Evolutionary conservation across 768 basidiomycete genomes (phyloP), one percentile per base, ranked within the genome.

Genomic region (Rhodotorula graminis): DNA sequence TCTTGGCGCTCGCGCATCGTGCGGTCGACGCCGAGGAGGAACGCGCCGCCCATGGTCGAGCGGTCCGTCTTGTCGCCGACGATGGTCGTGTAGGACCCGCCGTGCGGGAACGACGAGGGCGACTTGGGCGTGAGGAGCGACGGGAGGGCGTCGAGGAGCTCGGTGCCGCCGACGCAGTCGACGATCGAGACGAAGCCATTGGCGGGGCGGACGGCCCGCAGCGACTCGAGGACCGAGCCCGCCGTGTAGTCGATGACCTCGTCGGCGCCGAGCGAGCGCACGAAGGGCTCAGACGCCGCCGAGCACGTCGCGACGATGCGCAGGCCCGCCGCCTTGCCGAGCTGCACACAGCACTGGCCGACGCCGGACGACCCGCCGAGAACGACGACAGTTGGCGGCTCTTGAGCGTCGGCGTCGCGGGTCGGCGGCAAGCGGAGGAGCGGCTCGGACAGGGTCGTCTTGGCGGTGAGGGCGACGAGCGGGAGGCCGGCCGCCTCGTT

Each of bases 11-110:
- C 9, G 10, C 61, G 23, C 58, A 72, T 71, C 8, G 5, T 19
- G 8, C 71, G 71, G 46, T 50, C 23, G 15, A 19, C 52, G 49
- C 21, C 47, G 57, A 72, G 70, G 29, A 62, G 68, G 25, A 47
- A 16, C 9, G 47, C 8, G 42, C 76, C 73, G 47, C 73, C 76
- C 23, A 67, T 47, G 44, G 37, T 9, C 10, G 31, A 2, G 14
- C 75, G 57, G 29, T 16, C n/a, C 16, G 71, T 72, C 60, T 77
- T 77, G 67, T 77, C 76, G 4, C 76, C 76, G 18, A 77, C 76
- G 66, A 77, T 77, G 14, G 73, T 74, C 37, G 64, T 42, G 56
- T 64, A 67, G 46, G 37, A 59, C 2, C 66, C 62, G n/a, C 65
- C 71, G 21, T 49, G 46, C 6, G 14, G 49, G 50, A 23, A 72